phyloP scores from a whole-genome alignment of 2,329 filamentous ascomycete species.

The Aureobasidium sp. region DNA sequence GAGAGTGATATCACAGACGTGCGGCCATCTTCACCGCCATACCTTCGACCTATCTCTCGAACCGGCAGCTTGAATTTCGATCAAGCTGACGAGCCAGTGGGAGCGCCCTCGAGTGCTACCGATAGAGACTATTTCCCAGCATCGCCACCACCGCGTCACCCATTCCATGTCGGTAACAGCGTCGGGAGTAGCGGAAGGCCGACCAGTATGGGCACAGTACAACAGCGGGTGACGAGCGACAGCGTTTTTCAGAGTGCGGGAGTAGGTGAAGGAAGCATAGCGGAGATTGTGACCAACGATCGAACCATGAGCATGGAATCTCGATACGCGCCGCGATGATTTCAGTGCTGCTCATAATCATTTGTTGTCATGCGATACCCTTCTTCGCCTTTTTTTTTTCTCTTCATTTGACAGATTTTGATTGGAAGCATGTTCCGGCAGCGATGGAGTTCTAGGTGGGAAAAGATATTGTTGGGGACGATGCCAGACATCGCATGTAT shows the following conservation, averaged over 20 bases:
- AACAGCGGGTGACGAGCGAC: constrained; percentile 13
- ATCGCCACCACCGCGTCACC: neutral
- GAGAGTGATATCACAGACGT: neutral
- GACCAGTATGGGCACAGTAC: constrained; percentile 14
- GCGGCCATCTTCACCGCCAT: neutral
- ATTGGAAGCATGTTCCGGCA: neutral
- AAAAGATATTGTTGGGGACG: neutral
- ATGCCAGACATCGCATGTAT: neutral
- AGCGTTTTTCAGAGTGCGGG: constrained; percentile 11
- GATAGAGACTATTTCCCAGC: constrained; percentile 5
- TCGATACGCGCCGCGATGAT: neutral
- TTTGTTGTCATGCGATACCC: neutral
- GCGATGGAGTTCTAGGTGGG: neutral
- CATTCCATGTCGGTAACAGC: neutral
- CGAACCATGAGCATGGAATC: constrained; percentile 12
- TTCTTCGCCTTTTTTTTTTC: neutral
- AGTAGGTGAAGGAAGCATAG: constrained; percentile 12
- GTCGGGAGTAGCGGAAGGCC: constrained; percentile 5
- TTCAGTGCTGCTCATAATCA: neutral
- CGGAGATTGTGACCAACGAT: constrained; percentile 11
- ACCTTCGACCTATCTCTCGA: constrained; percentile 13
- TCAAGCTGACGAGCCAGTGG: neutral
- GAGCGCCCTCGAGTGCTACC: neutral
- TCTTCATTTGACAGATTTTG: neutral
- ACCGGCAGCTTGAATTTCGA: constrained; percentile 13